These are phyloP conservation scores for Trichoderma brevicompactum DNA, from an alignment of 2,329 filamentous ascomycete genomes.

Conservation along the genomic window DNA sequence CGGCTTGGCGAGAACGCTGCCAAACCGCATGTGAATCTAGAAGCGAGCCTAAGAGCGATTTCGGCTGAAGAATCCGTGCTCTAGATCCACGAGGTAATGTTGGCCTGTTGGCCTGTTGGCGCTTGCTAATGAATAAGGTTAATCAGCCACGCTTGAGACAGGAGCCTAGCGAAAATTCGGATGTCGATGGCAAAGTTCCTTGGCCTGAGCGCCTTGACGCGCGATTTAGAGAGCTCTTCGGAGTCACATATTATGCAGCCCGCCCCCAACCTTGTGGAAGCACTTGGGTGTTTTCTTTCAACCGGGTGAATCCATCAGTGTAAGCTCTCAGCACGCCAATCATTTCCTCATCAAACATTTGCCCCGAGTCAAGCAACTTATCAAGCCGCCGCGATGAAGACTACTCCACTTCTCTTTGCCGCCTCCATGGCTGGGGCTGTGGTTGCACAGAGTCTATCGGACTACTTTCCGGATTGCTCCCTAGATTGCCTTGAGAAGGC, in stretches of 20 bases:
- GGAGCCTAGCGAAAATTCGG: background rate
- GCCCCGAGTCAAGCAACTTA: background rate
- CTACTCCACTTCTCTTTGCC: constrained; percentile 30
- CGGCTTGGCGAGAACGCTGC: constrained; percentile 11
- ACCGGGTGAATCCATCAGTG: background rate
- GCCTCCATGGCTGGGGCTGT: constrained; percentile 33
- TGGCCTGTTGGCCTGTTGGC: background rate
- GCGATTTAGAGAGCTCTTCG: background rate
- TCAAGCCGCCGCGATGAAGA: constrained; percentile 14
- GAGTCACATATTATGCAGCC: constrained; percentile 3
- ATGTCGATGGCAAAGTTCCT: constrained; percentile 3
- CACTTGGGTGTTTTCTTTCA: background rate
- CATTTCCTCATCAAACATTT: background rate
- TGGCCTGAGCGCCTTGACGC: constrained; percentile 3
- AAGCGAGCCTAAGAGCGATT: constrained; percentile 7
- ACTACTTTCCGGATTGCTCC: constrained; percentile 39
- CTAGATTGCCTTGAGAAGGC: constrained; percentile 38
- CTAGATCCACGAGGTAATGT: background rate
- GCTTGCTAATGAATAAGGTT: background rate
- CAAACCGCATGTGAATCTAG: constrained; percentile 15
- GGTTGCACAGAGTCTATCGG: constrained; percentile 31
- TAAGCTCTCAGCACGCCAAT: too few relatives aligned
- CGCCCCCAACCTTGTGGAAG: background rate
- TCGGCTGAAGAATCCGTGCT: constrained; percentile 5
- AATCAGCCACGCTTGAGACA: background rate